Conservation (phyloP, 345 rosid genomes). For the Populus ilicifolia region DNA sequence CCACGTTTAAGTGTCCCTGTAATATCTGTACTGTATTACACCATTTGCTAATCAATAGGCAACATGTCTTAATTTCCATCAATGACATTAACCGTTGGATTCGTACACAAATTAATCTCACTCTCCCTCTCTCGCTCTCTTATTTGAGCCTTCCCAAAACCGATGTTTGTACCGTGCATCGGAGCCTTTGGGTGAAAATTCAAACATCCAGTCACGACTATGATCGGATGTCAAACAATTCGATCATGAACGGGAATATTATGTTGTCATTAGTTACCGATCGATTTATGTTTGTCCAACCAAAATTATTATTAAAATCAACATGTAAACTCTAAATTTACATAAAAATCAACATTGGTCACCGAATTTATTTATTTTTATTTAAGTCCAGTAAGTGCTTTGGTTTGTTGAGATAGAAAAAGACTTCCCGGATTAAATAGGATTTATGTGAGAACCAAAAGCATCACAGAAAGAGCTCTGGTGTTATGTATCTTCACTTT, state of each 20-base stretch:
- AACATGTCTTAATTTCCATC: slow-evolving; percentile 5
- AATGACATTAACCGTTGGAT: slow-evolving; percentile 2
- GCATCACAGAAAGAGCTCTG: not conserved
- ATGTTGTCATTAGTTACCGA: too few species aligned
- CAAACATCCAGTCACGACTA: too few species aligned
- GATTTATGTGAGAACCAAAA: not conserved
- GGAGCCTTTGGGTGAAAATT: not conserved
- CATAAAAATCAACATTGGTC: too few species aligned
- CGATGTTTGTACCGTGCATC: not conserved
- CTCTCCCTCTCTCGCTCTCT: not conserved
- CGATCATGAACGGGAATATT: not conserved
- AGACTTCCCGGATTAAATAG: too few species aligned
- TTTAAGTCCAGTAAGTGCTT: too few species aligned
- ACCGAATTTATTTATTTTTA: too few species aligned
- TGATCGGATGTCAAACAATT: not conserved
- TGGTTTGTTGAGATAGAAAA: too few species aligned
- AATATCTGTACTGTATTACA: not conserved
- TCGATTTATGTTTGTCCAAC: too few species aligned
- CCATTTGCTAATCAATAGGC: not conserved
- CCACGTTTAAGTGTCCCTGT: slow-evolving; percentile 43
- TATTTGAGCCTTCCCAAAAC: not conserved
- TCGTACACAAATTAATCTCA: not conserved
- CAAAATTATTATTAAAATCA: too few species aligned
- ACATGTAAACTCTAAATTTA: too few species aligned
- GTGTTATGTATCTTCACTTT: not conserved